Base-by-base conservation (phyloP, 2,329 filamentous ascomycete genomes). In the Penicillium capsulatum region DNA sequence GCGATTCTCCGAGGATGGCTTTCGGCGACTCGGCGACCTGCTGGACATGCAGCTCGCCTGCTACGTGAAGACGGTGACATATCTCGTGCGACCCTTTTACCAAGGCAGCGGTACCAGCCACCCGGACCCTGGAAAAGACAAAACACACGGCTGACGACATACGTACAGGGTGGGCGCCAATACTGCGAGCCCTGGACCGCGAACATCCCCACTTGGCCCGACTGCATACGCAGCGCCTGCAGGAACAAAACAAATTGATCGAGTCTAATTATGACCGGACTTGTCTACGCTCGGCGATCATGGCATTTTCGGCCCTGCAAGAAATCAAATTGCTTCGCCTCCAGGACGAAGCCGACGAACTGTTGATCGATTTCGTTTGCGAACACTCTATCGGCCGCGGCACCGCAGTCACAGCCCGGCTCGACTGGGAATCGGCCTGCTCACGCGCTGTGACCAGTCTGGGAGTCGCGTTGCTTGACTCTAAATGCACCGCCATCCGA, bases 291-390 rank as follows among this genome's bases (percentile, higher is more conserved):
- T 69, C 71, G 41, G 78, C 77, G 13, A 71, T 81, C 45, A 63
- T 66, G 22, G 73, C 74, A 2, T 84, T 84, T 53, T 74, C 70
- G 2, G 71, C 72, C 17, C 69, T 85, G 8, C 77, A 82, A 52
- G 76, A 83, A 54, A 72, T 84, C 35, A 79, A 83, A 45, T 72
- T 85, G 10, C 70, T 84, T 17, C 74, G 77, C 4, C 64, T 83
- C 9, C 75, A 79, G 47, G 79, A 83, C 44, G 66, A 73, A 43
- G 70, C 77, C 43, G 80, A 83, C 52, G 70, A 71, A 32, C 62
- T 69, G 15, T 66, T 81, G 10, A 64, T 77, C 31, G 65, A 69
- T 11, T 76, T 74, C 47, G 67, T 81, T 31, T 67, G 69, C 32
- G 63, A 70, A 33, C 68, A 72, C 41, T 67, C 70, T 31, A 54